Evolutionary conservation across 768 basidiomycete genomes (phyloP), one percentile per base, ranked within the genome.

Genomic region (Collybiopsis luxurians): DNA sequence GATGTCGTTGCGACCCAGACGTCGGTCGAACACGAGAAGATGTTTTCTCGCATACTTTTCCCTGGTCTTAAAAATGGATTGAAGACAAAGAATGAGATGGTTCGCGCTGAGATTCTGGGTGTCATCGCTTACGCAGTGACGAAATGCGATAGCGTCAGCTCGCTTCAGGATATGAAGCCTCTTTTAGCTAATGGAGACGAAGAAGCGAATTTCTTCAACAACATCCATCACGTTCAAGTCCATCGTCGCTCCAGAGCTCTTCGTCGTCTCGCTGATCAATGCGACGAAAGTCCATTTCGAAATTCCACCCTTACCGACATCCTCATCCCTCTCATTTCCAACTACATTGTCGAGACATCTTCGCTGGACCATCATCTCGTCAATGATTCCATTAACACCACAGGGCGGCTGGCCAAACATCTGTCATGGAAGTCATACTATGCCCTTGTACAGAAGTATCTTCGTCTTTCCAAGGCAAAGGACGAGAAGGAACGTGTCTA

Each of bases 131-230:
- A 87, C 61, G 86, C 89, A 1, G 85, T 95, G 5, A 73, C 77
- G 34, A 82, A 79, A 59, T 90, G 89, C 61, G 73, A 78, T 5
- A 71, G 76, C 19, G 74, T 95, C 28, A 65, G 73, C 0, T 69
- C 80, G 2, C 71, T 98, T 26, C 84, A 84, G 49, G 95, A 98
- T 66, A 86, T 98, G 85, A 83, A 75, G 23, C 79, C 85, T 11
- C 72, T 98, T 6, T 79, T 98, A 30, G 92, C 90, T 7, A 84
- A 79, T 17, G 95, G 92, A 1, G 95, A 98, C 66, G 87, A 90
- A 48, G 96, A 99, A 70, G 94, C 93, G 30, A 95, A 89, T 67
- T 95, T 98, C 75, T 98, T 99, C 81, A 88, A 87, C 76, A 99
- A 99, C 70, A 85, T 98, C 47, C 83, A 89, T 53, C 97, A 99